Percentiles rank a stretch among this genome's conserved stretches.
phyloP scores from a whole-genome alignment of 192 early-diverging fungal species.

The Mortierella alpina region DNA sequence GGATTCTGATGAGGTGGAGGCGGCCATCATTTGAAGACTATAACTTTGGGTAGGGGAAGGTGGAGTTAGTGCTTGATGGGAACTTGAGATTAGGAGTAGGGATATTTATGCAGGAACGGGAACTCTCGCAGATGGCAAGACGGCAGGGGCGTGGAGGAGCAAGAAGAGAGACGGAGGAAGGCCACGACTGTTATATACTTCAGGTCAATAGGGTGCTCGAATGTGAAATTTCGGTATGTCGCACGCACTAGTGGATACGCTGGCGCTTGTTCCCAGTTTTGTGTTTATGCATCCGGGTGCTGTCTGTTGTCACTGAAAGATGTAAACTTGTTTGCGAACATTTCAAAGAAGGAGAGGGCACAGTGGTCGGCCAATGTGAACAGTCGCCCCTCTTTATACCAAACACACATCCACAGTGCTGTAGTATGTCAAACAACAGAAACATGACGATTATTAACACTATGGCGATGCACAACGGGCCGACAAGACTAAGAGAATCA shows the following conservation, averaged over 20 bases:
- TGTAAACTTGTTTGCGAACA: conserved; percentile 6
- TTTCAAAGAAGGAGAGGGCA: neutral
- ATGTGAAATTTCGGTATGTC: no score
- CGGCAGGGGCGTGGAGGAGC: neutral
- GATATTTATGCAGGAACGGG: no score
- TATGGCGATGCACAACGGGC: no score
- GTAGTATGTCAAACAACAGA: no score
- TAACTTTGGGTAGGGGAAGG: neutral
- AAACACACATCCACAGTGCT: no score
- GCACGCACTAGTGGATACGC: no score
- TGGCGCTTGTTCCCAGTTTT: no score
- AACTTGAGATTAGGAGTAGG: no score
- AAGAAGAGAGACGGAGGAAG: neutral
- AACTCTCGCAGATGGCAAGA: neutral
- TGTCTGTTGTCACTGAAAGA: neutral
- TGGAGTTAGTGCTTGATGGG: neutral
- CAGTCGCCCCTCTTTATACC: neutral
- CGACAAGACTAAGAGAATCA: no score
- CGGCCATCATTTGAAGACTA: conserved; percentile 8
- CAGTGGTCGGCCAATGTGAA: neutral
- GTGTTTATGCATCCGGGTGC: neutral
- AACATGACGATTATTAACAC: no score
- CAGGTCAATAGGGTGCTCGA: no score
- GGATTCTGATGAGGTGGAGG: conserved; percentile 31
- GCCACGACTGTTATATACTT: no score